These are phyloP conservation scores for Hippophae rhamnoides DNA, from an alignment of 306 rosid genomes.

Conservation along the genomic window DNA sequence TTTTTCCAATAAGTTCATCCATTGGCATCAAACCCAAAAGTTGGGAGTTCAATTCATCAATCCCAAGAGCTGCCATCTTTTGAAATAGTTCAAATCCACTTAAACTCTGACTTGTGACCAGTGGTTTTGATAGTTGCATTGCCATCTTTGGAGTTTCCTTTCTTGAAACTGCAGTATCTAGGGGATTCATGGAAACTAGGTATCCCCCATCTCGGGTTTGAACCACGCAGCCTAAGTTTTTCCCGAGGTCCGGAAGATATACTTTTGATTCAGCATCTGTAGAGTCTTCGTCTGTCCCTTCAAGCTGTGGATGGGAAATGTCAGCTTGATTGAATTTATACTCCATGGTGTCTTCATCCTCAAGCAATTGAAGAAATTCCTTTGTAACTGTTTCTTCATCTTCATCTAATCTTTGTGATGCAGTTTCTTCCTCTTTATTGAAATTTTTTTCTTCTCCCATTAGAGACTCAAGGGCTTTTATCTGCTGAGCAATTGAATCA, in stretches of 20 bases:
- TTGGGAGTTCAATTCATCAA: constrained; percentile 58
- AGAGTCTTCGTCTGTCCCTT: constrained; percentile 22
- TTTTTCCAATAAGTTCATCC: constrained; percentile 80
- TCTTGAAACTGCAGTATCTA: constrained; percentile 35
- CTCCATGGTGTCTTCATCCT: constrained; percentile 43
- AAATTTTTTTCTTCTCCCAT: constrained; percentile 44
- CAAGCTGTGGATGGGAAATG: constrained; percentile 41
- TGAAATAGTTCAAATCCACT: constrained; percentile 77
- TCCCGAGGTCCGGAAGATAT: constrained; percentile 87
- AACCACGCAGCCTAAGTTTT: constrained; percentile 67
- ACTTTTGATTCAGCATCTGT: constrained; percentile 43
- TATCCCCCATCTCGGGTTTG: constrained; percentile 83
- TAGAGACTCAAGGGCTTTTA: constrained; percentile 83
- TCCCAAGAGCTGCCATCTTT: constrained; percentile 51
- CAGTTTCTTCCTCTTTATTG: constrained; percentile 39
- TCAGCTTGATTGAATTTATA: constrained; percentile 32
- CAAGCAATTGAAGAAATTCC: constrained; percentile 92
- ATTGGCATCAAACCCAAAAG: constrained; percentile 50
- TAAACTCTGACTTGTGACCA: constrained; percentile 38
- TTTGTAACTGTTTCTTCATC: constrained; percentile 81
- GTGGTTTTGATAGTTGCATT: constrained; percentile 77
- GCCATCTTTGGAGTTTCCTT: constrained; percentile 77
- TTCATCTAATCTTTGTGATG: constrained; percentile 53
- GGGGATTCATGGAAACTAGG: constrained; percentile 78
- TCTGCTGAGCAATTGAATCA: constrained; percentile 87